Evolutionary conservation across 805 yeast species (phyloP), one percentile per base, ranked within the genome.

Genomic region (Saccharomycodes ludwigii): DNA sequence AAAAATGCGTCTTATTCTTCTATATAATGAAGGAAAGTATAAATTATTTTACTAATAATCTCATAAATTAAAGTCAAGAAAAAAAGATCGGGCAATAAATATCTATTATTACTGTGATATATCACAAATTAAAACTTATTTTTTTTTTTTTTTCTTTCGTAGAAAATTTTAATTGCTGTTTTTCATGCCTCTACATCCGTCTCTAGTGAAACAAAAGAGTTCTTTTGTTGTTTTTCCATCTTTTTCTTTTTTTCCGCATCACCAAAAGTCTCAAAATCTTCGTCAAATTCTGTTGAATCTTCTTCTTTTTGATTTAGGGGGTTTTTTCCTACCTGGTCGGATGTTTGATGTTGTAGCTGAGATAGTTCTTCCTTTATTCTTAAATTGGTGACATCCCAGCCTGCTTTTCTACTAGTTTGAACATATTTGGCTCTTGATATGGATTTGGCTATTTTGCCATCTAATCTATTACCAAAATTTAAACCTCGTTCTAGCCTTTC

Each of bases 381-480:
- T 36, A 66, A 59, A 47, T 77, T 79, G 33, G 76, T 75, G 27
- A 63, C 58, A 30, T 77, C 85, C 91, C 88, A 79, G 11, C 72
- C 76, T 0, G 81, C 58, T 50, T 76, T 78, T 52, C 91, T 65
- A 8, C 77, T 63, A 14, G 52, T 58, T 43, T 71, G 77, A 18
- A 78, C 73, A 41, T 61, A 68, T 43, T 64, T 74, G 15, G 82
- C 76, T 46, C 83, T 66, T 29, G 66, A 65, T 18, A 75, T 68
- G 40, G 83, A 73, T 42, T 71, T 73, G 40, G 69, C 69, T 24
- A 78, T 76, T 48, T 77, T 79, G 27, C 68, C 65, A 13, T 71
- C 65, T 32, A 77, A 57, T 29, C 66, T 65, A 21, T 77, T 81
- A 18, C 64, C 65, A 17, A 74, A 41, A 37, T 64, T 65, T 22